Base-by-base conservation (phyloP, 768 basidiomycete species). In the Podaxis rugospora region DNA sequence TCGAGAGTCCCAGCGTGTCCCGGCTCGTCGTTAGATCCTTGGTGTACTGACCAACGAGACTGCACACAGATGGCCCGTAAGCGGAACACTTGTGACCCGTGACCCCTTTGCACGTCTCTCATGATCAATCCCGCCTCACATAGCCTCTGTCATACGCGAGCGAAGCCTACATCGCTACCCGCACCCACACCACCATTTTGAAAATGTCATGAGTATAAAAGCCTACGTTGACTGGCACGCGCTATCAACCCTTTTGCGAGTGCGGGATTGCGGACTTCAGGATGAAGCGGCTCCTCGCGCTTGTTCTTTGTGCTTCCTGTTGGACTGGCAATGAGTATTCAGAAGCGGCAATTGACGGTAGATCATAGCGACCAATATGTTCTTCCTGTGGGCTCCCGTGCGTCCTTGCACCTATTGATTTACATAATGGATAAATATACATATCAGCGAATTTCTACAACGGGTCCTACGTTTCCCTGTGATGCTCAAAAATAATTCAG, bases 361-460 rank as follows among this genome's bases (percentile, higher is more conserved):
- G 69, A 70, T 57, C 54, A 70, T 37, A 70, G 67, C 49, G 51
- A 32, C 37, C 62, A 67, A 51, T 70, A 70, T 61, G 59, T 70
- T 21, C 18, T 66, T 9, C 68, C 69, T 23, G 63, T 65, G 21
- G 69, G 66, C 11, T 67, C 66, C 6, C 65, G 69, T 62, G 44
- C 37, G 61, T 51, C 28, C 44, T 66, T 23, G 47, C 10, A 32
- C 7, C 21, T 23, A 23, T 9, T 49, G 18, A 23, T 11, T 14
- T 23, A 13, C 13, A 5, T 11, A 23, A 49, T 13, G 18, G 25
- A 49, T 49, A 13, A 7, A 21, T 13, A 23, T 3, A 18, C 18
- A 18, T 13, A 28, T 9, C 42, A 70, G 67, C 63, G 4, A 36
- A 65, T 46, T 70, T 67, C 54, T 67, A 69, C 55, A 58, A 71